phyloP scores from a whole-genome alignment of 78 protist species.

The Dictyostelium purpureum region DNA sequence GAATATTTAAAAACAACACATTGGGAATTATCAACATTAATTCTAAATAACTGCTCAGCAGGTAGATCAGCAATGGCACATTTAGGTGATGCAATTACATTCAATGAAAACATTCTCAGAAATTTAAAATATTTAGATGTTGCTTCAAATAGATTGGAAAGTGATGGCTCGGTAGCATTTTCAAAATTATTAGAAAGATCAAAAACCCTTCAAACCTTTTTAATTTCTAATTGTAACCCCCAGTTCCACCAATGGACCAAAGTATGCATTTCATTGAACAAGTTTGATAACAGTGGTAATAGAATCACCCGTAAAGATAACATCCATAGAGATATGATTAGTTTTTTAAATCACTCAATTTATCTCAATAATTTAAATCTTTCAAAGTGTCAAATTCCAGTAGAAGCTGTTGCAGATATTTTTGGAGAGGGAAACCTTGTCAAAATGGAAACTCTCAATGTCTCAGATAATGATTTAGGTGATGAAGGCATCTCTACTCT shows the following conservation, averaged over 20 bases:
- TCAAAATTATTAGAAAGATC: slow-evolving; percentile 43
- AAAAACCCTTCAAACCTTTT: not conserved
- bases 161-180: slow-evolving; percentile 40
- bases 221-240: slow-evolving; percentile 21
- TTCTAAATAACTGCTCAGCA: slow-evolving; percentile 31
- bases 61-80: slow-evolving; percentile 40
- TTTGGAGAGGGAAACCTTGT: slow-evolving; percentile 67
- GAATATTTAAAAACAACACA: slow-evolving; percentile 11
- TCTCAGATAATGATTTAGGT: slow-evolving; percentile 66
- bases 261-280: slow-evolving; percentile 10
- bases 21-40: not conserved
- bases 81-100: slow-evolving; percentile 7
- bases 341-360: slow-evolving; percentile 51
- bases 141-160: slow-evolving; percentile 37
- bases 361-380: slow-evolving; percentile 15
- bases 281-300: slow-evolving; percentile 56
- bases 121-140: slow-evolving; percentile 26
- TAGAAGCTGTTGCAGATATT: slow-evolving; percentile 16
- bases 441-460: slow-evolving; percentile 40
- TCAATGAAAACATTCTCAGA: not conserved
- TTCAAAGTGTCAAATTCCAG: slow-evolving; percentile 46
- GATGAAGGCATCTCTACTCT: slow-evolving; percentile 46
- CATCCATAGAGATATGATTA: slow-evolving; percentile 62
- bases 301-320: slow-evolving; percentile 30
- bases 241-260: slow-evolving; percentile 57